A percentile compares a stretch with the other conserved stretches of the same genome.
Evolutionary conservation across 106 monocot genomes (phyloP).

Genomic region (Platanthera zijinensis): DNA sequence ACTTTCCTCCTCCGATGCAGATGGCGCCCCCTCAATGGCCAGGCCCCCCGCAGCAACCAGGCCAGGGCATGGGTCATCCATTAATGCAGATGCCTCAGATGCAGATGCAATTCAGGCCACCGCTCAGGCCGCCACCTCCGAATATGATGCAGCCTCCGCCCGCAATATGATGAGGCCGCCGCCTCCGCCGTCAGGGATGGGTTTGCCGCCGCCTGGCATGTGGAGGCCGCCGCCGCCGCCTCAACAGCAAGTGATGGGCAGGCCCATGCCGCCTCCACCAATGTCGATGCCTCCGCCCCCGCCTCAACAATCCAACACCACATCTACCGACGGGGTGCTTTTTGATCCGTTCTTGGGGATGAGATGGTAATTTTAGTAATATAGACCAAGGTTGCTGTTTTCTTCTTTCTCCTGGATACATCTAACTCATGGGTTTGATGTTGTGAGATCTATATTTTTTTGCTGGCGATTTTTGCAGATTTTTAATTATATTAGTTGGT

Average conservation of each 20-base stretch:
- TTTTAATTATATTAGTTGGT: too few relatives aligned
- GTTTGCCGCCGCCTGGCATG: constrained; percentile 16
- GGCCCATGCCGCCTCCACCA: constrained; percentile 37
- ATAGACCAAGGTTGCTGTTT: too few relatives aligned
- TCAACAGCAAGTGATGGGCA: constrained; percentile 31
- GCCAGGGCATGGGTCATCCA: constrained; percentile 16
- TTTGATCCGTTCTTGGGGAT: too few relatives aligned
- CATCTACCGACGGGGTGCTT: too few relatives aligned
- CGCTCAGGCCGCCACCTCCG: constrained; percentile 17
- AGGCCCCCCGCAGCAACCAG: constrained; percentile 36
- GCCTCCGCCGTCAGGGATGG: constrained; percentile 29
- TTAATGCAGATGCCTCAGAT: constrained; percentile 30
- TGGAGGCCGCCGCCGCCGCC: constrained; percentile 50
- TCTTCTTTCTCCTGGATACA: too few relatives aligned
- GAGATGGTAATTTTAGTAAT: too few relatives aligned
- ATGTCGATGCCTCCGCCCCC: constrained; percentile 35
- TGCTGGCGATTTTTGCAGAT: too few relatives aligned
- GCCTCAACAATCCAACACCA: background rate
- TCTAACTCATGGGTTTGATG: too few relatives aligned
- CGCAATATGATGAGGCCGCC: constrained; percentile 36
- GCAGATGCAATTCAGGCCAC: constrained; percentile 44
- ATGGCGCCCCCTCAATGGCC: constrained; percentile 47
- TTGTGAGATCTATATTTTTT: too few relatives aligned
- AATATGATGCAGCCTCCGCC: constrained; percentile 48
- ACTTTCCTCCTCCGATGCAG: constrained; percentile 59